Conservation (phyloP, 192 early-diverging fungal species). For the Allomyces javanicus region DNA sequence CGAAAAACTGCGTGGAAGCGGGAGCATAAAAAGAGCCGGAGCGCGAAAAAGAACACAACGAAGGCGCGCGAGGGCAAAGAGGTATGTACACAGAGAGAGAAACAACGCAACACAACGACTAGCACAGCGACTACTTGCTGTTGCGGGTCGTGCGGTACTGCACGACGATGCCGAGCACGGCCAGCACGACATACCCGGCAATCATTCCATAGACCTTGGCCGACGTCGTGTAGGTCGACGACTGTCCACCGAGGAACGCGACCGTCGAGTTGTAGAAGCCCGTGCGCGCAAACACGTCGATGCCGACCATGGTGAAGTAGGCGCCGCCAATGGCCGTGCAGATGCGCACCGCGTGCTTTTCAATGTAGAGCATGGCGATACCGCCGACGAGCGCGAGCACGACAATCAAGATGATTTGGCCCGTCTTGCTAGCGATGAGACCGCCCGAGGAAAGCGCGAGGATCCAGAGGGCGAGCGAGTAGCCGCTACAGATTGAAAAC, state of each 20-base stretch:
- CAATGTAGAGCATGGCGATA: conserved; percentile 38
- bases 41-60: too few species aligned
- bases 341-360: conserved; percentile 43
- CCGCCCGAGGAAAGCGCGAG: conserved; percentile 39
- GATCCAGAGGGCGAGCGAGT: conserved; percentile 48
- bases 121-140: too few species aligned
- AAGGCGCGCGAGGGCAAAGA: too few species aligned
- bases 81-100: too few species aligned
- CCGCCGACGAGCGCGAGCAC: conserved; percentile 36
- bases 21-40: too few species aligned
- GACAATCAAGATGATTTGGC: conserved; percentile 50
- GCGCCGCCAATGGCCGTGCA: conserved; percentile 58
- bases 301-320: conserved; percentile 54
- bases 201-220: conserved; percentile 49
- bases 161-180: conserved; percentile 37
- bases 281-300: conserved; percentile 62
- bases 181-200: conserved; percentile 37
- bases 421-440: conserved; percentile 36
- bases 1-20: too few species aligned
- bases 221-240: conserved; percentile 24
- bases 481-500: conserved; percentile 22
- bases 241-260: conserved; percentile 22
- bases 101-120: too few species aligned
- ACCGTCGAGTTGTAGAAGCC: conserved; percentile 45
- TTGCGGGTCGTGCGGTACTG: conserved; percentile 38